Evolutionary conservation across 176 grass and related monocot genomes (phyloP).

Genomic region (Oryza longistaminata): DNA sequence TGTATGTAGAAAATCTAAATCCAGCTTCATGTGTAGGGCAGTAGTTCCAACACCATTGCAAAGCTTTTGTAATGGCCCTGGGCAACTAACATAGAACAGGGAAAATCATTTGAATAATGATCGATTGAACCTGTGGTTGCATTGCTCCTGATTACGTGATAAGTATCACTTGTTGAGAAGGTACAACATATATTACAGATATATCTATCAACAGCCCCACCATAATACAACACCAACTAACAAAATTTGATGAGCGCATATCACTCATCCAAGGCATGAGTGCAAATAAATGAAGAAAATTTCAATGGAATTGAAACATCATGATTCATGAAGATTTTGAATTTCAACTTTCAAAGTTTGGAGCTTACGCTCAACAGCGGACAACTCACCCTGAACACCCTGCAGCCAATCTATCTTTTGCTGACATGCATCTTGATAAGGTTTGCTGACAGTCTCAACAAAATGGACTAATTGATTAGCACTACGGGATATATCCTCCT

Average conservation of each 20-base stretch:
- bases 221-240: neutral
- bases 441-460: constrained; percentile 68
- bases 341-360: constrained; percentile 80
- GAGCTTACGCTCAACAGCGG: constrained; percentile 57
- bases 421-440: constrained; percentile 66
- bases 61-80: neutral
- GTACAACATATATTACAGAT: constrained; percentile 20
- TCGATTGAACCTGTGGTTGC: neutral
- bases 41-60: neutral
- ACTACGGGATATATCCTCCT: constrained; percentile 67
- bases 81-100: neutral
- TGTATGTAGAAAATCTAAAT: neutral
- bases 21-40: neutral
- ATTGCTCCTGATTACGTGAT: neutral
- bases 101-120: neutral
- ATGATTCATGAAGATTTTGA: constrained; percentile 70
- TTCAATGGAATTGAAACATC: constrained; percentile 25
- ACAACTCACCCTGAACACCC: constrained; percentile 63
- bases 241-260: constrained; percentile 33
- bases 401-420: constrained; percentile 66
- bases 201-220: neutral
- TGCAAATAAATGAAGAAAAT: constrained; percentile 17
- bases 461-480: constrained; percentile 58
- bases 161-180: constrained; percentile 5
- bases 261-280: constrained; percentile 30